Conservation (phyloP, 2,329 filamentous ascomycete species). For the Paracamarosporium sp. region DNA sequence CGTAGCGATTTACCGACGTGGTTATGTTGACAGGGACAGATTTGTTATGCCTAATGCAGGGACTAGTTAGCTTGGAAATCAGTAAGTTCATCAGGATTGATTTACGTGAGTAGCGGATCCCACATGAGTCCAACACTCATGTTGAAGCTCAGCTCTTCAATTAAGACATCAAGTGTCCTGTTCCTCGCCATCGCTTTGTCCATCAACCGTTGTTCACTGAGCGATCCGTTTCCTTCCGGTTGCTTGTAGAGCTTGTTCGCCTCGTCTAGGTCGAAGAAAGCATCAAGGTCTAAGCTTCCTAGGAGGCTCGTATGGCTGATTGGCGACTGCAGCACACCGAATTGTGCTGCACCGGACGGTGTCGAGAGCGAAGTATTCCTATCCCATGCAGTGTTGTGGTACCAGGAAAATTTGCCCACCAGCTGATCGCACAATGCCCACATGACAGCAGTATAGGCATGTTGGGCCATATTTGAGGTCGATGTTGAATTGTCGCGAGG, state of each 20-base stretch:
- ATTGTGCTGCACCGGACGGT: constrained; percentile 13
- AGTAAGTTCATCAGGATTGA: not conserved
- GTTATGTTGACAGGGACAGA: not conserved
- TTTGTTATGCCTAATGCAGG: not conserved
- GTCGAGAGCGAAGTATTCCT: not conserved
- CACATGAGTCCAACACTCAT: constrained; percentile 20
- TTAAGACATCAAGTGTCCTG: constrained; percentile 18
- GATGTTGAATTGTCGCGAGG: constrained; percentile 7
- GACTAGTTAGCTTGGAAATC: not conserved
- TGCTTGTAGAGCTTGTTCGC: constrained; percentile 14
- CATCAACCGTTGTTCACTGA: constrained; percentile 14
- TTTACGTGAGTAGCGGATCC: constrained; percentile 19
- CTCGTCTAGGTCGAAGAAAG: constrained; percentile 20
- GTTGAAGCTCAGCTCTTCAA: constrained; percentile 26
- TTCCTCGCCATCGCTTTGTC: constrained; percentile 20
- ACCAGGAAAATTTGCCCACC: constrained; percentile 23
- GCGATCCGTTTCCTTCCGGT: not conserved
- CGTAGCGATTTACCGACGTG: constrained; percentile 14
- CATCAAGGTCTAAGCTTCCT: constrained; percentile 17
- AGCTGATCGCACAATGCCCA: constrained; percentile 22
- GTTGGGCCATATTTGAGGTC: constrained; percentile 20
- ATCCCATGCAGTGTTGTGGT: constrained; percentile 1
- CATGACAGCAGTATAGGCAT: constrained; percentile 27
- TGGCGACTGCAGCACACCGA: constrained; percentile 16
- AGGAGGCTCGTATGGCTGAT: constrained; percentile 17